phyloP scores from a whole-genome alignment of 192 early-diverging fungal species.

The Entomortierella lignicola region DNA sequence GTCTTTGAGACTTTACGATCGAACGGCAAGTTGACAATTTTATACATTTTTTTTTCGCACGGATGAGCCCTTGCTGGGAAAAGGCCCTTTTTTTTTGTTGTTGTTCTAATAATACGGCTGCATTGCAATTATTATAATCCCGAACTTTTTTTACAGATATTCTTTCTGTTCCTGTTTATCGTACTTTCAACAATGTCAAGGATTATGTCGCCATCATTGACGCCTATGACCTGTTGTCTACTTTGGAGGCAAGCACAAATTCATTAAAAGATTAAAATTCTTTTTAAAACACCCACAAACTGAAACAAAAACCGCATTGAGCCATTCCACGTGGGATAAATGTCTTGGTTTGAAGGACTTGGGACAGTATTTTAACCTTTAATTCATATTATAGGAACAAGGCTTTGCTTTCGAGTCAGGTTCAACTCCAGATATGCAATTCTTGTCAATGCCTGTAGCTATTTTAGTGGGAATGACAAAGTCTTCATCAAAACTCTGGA shows the following conservation, averaged over 20 bases:
- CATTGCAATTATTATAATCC: too few relatives aligned
- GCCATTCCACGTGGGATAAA: too few relatives aligned
- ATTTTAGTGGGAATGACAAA: conserved; percentile 53
- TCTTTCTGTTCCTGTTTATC: conserved; percentile 67
- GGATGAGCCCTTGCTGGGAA: too few relatives aligned
- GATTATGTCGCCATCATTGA: conserved; percentile 64
- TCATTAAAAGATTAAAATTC: not conserved
- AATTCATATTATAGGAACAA: conserved; percentile 18
- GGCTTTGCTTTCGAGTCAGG: conserved; percentile 29
- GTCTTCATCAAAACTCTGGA: conserved; percentile 49
- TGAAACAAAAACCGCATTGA: not conserved
- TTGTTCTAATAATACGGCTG: too few relatives aligned
- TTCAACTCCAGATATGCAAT: conserved; percentile 21
- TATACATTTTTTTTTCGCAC: conserved; percentile 28
- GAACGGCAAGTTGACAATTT: conserved; percentile 45
- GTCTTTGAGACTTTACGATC: conserved; percentile 65
- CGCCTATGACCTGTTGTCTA: conserved; percentile 60
- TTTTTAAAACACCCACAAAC: not conserved
- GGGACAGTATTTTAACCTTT: too few relatives aligned
- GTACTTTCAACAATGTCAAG: conserved; percentile 45
- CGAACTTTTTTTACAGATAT: conserved; percentile 48
- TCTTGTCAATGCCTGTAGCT: conserved; percentile 45
- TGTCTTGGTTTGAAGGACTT: too few relatives aligned
- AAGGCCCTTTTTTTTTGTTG: conserved; percentile 14
- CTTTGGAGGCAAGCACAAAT: conserved; percentile 49